Evolutionary conservation across 495 filamentous ascomycete genomes (phyloP).

Genomic region (Aspergillus egyptiacus): DNA sequence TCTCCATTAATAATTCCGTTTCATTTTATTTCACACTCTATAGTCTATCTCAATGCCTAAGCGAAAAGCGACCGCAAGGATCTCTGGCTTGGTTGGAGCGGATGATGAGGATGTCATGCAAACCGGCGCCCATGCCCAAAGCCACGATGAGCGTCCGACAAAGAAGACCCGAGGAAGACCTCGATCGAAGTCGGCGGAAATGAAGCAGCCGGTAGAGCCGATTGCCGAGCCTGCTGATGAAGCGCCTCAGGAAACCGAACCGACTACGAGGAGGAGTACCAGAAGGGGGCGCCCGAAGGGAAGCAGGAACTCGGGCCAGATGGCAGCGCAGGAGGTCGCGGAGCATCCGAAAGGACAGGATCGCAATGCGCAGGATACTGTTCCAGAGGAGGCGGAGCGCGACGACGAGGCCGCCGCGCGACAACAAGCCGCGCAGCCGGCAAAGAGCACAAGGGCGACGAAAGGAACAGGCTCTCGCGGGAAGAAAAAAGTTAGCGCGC

Average conservation of each 20-base stretch:
- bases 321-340: constrained; percentile 15
- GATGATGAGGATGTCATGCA: constrained; percentile 58
- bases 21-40: not conserved
- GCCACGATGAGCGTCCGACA: constrained; percentile 30
- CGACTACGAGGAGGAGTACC: constrained; percentile 27
- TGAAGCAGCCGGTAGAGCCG: constrained; percentile 15
- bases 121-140: constrained; percentile 25
- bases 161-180: constrained; percentile 41
- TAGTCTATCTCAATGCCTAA: constrained; percentile 44
- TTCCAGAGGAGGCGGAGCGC: constrained; percentile 18
- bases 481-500: constrained; percentile 25
- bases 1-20: not conserved
- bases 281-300: constrained; percentile 39
- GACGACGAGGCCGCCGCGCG: constrained; percentile 17
- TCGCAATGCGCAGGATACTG: constrained; percentile 21
- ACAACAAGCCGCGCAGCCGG: constrained; percentile 16
- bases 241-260: constrained; percentile 25
- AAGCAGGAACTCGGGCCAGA: constrained; percentile 25
- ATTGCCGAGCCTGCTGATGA: constrained; percentile 15
- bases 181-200: constrained; percentile 25
- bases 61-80: constrained; percentile 43
- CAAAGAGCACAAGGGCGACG: constrained; percentile 23
- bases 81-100: constrained; percentile 60
- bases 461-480: constrained; percentile 29
- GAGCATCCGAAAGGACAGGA: constrained; percentile 17